Evolutionary conservation across 306 rosid genomes (phyloP), one percentile per base, ranked within the genome.

Genomic region (Albizia julibrissin): DNA sequence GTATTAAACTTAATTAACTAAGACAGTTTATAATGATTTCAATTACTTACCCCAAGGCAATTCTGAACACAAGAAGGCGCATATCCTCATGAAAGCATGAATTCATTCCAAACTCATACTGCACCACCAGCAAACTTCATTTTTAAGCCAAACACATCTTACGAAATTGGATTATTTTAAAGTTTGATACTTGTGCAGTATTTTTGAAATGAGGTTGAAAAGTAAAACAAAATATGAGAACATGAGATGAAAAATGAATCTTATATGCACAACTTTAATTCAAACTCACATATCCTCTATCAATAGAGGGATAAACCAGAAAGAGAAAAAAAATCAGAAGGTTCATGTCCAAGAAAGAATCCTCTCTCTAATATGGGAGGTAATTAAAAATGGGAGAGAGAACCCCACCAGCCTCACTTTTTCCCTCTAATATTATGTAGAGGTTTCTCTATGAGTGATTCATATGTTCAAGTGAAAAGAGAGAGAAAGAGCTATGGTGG

Each of bases 81-180:
- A 42, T 19, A 65, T 89, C 87, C 54, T 93, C 94, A 27, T 93
- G 92, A 74, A 93, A 95, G 89, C 99, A 95, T 72, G 99, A 93
- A 67, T 85, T 87, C 85, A 91, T 56, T 7, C 98, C 98, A 72
- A 95, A 95, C 87, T 95, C 99, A 67, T 95, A 93, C 99, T 95
- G 97, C 93, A 87, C 72, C 75, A 3, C 73, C 49, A 77, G 82
- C 9, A 70, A 42, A 43, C 33, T 26, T 7, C 11, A n/a, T 1
- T n/a, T n/a, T 69, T n/a, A 21, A 69, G 52, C 13, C 21, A 11
- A 43, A 43, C 37, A 71, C 26, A 44, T 24, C 34, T 61, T 61
- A 26, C 7, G 14, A 5, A 61, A 26, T 24, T 61, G 14, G 34
- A 61, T 24, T 18, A 33, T 37, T 58, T 58, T 58, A 58, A 10